These are phyloP conservation scores for Ceratocystiopsis minuta DNA, from an alignment of 2,329 filamentous ascomycete genomes.

Conservation along the genomic window DNA sequence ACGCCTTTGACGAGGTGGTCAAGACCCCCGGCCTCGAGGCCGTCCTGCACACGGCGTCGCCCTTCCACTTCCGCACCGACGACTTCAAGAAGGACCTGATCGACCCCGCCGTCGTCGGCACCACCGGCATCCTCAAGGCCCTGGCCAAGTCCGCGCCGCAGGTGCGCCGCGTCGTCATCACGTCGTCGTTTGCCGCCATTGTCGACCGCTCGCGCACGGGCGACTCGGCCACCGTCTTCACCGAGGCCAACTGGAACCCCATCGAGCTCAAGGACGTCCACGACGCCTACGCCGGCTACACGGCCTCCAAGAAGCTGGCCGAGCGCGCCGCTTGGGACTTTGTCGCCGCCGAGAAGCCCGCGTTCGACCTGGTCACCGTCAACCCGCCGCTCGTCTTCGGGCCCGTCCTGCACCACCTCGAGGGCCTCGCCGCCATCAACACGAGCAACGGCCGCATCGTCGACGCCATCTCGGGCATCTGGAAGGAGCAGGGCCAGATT, in stretches of 20 bases:
- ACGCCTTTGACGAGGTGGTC: conserved; percentile 53
- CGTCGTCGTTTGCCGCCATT: conserved; percentile 37
- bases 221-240: conserved; percentile 21
- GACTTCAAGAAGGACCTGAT: conserved; percentile 35
- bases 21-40: conserved; percentile 31
- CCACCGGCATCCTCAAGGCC: conserved; percentile 53
- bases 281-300: conserved; percentile 24
- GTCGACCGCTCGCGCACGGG: conserved; percentile 19
- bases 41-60: conserved; percentile 43
- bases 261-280: conserved; percentile 23
- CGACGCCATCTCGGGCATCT: conserved; percentile 29
- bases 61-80: conserved; percentile 35
- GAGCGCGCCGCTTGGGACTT: conserved; percentile 36
- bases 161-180: conserved; percentile 55
- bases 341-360: conserved; percentile 22
- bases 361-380: conserved; percentile 33
- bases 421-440: conserved; percentile 22
- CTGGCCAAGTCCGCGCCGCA: conserved; percentile 37
- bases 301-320: conserved; percentile 34
- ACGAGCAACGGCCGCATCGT: conserved; percentile 19
- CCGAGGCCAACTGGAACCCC: conserved; percentile 31
- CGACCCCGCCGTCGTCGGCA: conserved; percentile 39
- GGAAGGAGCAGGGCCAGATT: conserved; percentile 21
- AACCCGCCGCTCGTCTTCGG: conserved; percentile 38
- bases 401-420: conserved; percentile 30